phyloP scores from a whole-genome alignment of 2,329 filamentous ascomycete species.

The Epicoccum sorghinum region DNA sequence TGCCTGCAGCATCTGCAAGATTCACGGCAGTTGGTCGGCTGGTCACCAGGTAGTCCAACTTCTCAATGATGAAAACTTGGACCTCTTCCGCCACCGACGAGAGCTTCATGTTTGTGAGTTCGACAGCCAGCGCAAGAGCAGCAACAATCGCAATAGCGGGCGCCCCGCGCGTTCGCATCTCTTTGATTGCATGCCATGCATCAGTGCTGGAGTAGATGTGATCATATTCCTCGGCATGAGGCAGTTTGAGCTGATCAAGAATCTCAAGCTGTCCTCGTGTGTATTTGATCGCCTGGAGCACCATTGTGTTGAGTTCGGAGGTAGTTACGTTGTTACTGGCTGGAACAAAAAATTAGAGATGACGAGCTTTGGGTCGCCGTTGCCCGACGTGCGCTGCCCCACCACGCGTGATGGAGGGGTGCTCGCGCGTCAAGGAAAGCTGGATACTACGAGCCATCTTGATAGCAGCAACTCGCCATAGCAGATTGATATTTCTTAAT shows the following conservation, averaged over 20 bases:
- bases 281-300: constrained; percentile 80
- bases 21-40: constrained; percentile 96
- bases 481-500: no score
- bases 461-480: no score
- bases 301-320: constrained; percentile 46
- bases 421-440: no score
- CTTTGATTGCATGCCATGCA: constrained; percentile 81
- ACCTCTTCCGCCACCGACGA: constrained; percentile 66
- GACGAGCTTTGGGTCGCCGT: constrained; percentile 28
- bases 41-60: constrained; percentile 83
- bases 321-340: constrained; percentile 9
- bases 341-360: constrained; percentile 28
- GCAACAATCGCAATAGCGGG: constrained; percentile 99
- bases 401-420: constrained; percentile 9
- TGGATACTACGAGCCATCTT: no score
- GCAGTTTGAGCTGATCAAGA: constrained; percentile 81
- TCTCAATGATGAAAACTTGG: constrained; percentile 70
- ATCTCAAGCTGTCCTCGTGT: constrained; percentile 73
- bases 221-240: constrained; percentile 81
- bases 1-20: constrained; percentile 83
- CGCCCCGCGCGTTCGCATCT: constrained; percentile 81
- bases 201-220: constrained; percentile 71
- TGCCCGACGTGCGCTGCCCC: constrained; percentile 18
- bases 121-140: constrained; percentile 83
- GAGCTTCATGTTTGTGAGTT: constrained; percentile 68